Evolutionary conservation across 495 filamentous ascomycete genomes (phyloP).

Genomic region (Choiromyces venosus): DNA sequence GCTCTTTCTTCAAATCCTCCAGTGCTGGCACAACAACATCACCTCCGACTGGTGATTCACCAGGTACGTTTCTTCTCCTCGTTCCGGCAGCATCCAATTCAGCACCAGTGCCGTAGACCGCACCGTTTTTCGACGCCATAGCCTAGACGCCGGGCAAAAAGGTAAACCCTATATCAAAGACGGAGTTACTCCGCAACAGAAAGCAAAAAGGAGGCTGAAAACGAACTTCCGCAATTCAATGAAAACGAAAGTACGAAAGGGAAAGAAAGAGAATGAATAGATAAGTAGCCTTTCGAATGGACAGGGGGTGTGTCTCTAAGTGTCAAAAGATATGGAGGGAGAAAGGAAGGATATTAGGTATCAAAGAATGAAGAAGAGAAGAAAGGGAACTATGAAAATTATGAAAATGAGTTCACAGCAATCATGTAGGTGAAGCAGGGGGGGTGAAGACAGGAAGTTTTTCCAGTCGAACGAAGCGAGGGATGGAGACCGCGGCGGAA

Average conservation of each 20-base stretch:
- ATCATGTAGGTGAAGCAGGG: conserved; percentile 25
- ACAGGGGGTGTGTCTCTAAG: neutral
- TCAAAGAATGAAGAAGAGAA: conserved; percentile 9
- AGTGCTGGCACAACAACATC: conserved; percentile 15
- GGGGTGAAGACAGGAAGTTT: conserved; percentile 21
- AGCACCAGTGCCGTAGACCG: conserved; percentile 28
- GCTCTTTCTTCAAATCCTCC: conserved; percentile 37
- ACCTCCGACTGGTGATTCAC: conserved; percentile 16
- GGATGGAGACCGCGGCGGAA: neutral
- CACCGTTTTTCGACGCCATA: conserved; percentile 24
- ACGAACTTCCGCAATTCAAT: conserved; percentile 4
- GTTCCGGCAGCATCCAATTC: conserved; percentile 23
- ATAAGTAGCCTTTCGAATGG: neutral
- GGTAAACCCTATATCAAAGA: neutral
- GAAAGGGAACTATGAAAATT: conserved; percentile 25
- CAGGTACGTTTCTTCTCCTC: conserved; percentile 31
- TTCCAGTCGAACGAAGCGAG: conserved; percentile 8
- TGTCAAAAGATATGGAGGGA: neutral
- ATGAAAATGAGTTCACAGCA: conserved; percentile 19
- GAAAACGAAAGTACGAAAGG: conserved; percentile 21
- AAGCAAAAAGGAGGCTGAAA: conserved; percentile 21
- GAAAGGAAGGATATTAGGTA: neutral
- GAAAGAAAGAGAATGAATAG: conserved; percentile 11
- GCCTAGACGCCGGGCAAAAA: conserved; percentile 7
- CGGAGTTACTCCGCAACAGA: conserved; percentile 8